Evolutionary conservation across 2,329 filamentous ascomycete genomes (phyloP).

Genomic region (Cordyceps cateniannulata): DNA sequence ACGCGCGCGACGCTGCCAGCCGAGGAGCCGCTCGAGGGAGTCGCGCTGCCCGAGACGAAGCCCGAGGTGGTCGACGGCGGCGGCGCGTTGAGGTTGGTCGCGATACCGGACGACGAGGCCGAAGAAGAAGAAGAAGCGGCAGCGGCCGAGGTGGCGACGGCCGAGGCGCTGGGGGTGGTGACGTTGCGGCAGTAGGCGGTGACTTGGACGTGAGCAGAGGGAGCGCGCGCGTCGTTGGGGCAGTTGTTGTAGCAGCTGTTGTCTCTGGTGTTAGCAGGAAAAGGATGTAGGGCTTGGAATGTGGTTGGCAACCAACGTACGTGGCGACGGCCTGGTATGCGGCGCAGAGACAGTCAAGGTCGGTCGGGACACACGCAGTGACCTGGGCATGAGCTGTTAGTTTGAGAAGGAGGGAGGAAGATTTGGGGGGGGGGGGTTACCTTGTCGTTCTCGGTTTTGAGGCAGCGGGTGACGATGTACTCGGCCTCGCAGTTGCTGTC

Average conservation of each 20-base stretch:
- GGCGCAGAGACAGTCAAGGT: conserved; percentile 43
- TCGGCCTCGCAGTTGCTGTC: conserved; percentile 34
- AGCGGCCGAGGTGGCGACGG: conserved; percentile 16
- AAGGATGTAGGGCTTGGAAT: neutral
- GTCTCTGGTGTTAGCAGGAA: neutral
- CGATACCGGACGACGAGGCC: conserved; percentile 18
- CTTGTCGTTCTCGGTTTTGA: conserved; percentile 33
- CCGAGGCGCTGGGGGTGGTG: conserved; percentile 26
- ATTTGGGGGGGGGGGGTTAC: conserved; percentile 15
- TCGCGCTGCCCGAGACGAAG: conserved; percentile 9
- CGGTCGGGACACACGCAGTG: conserved; percentile 29
- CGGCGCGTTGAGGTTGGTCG: conserved; percentile 17
- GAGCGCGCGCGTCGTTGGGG: conserved; percentile 38
- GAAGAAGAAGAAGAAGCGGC: conserved; percentile 15
- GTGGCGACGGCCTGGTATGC: conserved; percentile 39
- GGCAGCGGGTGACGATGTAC: conserved; percentile 41
- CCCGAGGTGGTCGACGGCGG: conserved; percentile 21
- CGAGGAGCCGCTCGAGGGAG: conserved; percentile 14
- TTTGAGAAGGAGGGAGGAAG: neutral
- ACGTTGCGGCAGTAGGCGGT: conserved; percentile 41
- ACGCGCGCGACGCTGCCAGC: conserved; percentile 26
- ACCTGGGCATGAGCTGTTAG: conserved; percentile 21
- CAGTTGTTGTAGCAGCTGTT: conserved; percentile 51
- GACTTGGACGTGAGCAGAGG: conserved; percentile 31
- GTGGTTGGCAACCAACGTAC: conserved; percentile 26